Conservation (phyloP, 257 asterid species). For the Eustoma russellianum region DNA sequence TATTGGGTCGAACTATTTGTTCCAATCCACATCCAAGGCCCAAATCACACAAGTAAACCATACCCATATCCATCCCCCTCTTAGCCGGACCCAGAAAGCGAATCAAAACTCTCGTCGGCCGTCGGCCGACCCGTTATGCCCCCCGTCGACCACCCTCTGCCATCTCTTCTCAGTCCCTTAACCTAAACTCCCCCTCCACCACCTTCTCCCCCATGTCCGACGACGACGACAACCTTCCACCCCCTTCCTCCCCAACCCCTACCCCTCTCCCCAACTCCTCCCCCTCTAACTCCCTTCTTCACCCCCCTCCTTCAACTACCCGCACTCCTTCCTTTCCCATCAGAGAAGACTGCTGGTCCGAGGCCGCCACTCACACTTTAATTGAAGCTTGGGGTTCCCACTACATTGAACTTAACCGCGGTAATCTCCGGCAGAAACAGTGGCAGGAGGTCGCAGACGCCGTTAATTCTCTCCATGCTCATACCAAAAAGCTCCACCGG, state of each 20-base stretch:
- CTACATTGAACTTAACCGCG: constrained; percentile 63
- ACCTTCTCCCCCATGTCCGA: constrained; percentile 23
- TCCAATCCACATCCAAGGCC: too few species aligned
- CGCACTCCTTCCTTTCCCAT: constrained; percentile 39
- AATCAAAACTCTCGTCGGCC: neutral
- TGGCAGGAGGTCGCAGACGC: constrained; percentile 90
- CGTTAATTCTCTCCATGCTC: constrained; percentile 75
- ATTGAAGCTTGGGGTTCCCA: constrained; percentile 80
- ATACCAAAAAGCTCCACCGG: constrained; percentile 53
- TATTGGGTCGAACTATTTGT: too few species aligned
- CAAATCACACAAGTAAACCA: too few species aligned
- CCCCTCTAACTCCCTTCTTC: neutral
- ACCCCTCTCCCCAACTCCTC: constrained; percentile 4
- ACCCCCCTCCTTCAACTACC: neutral
- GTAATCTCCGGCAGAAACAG: constrained; percentile 83
- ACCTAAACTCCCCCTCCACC: constrained; percentile 6
- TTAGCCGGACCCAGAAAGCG: too few species aligned
- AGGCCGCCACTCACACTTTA: constrained; percentile 73
- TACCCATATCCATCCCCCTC: too few species aligned
- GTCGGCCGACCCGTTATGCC: constrained; percentile 1
- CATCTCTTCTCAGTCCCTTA: neutral
- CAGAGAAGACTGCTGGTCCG: constrained; percentile 94
- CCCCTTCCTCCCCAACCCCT: constrained; percentile 7
- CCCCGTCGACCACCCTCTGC: constrained; percentile 7
- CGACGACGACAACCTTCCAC: constrained; percentile 16